Percentiles rank a stretch among this genome's conserved stretches.
Conservation (phyloP, 495 filamentous ascomycete genomes). For the Talaromyces stipitatus region DNA sequence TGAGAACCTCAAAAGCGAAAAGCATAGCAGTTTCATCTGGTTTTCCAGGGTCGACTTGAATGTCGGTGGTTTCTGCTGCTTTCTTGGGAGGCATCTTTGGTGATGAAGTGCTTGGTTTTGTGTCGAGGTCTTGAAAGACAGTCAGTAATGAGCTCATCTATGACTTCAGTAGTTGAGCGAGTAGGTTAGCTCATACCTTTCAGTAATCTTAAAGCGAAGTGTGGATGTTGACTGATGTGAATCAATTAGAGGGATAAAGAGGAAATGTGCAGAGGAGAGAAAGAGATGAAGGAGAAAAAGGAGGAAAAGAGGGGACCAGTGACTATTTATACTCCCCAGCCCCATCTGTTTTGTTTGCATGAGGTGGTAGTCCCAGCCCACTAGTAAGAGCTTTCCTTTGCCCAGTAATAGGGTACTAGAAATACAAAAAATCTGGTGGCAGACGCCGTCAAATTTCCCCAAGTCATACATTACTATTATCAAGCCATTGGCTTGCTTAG, state of each 20-base stretch:
- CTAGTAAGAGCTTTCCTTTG: background rate
- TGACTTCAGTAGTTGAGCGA: background rate
- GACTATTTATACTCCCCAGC: constrained; percentile 1
- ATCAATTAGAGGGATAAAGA: background rate
- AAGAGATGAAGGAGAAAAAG: background rate
- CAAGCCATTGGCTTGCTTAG: background rate
- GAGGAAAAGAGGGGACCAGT: background rate
- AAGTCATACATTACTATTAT: background rate
- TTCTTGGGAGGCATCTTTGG: constrained; percentile 4
- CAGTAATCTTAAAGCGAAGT: background rate
- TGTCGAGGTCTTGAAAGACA: background rate
- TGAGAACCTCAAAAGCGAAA: background rate
- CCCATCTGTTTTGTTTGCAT: background rate
- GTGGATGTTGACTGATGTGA: background rate
- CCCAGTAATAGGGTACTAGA: background rate
- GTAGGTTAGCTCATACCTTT: background rate
- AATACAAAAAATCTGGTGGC: background rate
- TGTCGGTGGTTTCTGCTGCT: background rate
- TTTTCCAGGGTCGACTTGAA: background rate
- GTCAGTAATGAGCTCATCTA: background rate
- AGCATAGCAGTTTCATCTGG: background rate
- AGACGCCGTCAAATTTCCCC: background rate
- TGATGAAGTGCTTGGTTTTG: background rate
- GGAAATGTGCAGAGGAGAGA: background rate
- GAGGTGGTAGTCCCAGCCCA: background rate